Evolutionary conservation across 2,329 filamentous ascomycete species (phyloP), one percentile per base, ranked within the genome.

Genomic region (Pyricularia grisea): DNA sequence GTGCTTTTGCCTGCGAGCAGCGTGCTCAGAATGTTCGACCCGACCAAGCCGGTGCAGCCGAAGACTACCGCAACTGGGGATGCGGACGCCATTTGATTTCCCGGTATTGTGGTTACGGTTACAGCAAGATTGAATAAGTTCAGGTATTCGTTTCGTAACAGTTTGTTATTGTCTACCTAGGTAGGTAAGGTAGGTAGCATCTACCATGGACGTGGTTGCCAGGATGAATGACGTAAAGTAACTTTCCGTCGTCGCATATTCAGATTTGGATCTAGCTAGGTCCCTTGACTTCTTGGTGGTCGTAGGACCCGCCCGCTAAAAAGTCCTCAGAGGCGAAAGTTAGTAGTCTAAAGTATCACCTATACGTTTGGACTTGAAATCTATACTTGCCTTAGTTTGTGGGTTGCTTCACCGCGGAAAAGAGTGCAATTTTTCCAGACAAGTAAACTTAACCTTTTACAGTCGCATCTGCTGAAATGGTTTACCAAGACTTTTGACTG

Each of bases 21-120:
- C n/a, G 81, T 83, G 7, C 81, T 78, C 75, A 97, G 88, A 77
- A 97, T 94, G 76, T 92, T 82, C 68, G 87, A 87, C 76, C 94
- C 94, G 73, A 85, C 84, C 55, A 90, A 85, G 76, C 89, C 89
- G 69, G 90, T 92, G 73, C 84, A 86, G 72, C 90, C 90, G 73
- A 88, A 84, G 70, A 91, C 77, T 36, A 60, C 67, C 0, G 65
- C 42, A 23, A 67, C 65, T 55, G 33, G 25, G 71, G 82, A 81
- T 73, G 83, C 81, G 64, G 83, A 79, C 2, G 84, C 73, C 83
- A 85, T n/a, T 84, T 25, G 14, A 20, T 9, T n/a, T 66, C 7
- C 55, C 30, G 28, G 50, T 31, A 4, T 28, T 36, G 14, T 28
- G 17, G 3, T 20, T 17, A n/a, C 33, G 9, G 65, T n/a, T n/a